These are phyloP conservation scores for Lignosus rhinocerotis DNA, from an alignment of 1,284 basidiomycete species.

Conservation along the genomic window DNA sequence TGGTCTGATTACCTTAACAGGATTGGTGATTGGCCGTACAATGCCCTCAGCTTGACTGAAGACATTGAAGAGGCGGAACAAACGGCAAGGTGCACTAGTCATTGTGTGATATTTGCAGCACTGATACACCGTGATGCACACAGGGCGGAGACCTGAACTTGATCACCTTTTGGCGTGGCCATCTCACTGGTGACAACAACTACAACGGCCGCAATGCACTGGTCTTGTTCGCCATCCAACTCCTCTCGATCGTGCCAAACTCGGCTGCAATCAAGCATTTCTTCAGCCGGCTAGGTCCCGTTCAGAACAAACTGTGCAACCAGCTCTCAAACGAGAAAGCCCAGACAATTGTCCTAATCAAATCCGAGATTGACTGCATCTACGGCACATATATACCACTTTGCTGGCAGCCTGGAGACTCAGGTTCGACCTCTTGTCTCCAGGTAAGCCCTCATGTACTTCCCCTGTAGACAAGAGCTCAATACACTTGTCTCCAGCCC, in stretches of 20 bases:
- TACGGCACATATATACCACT: too few relatives aligned
- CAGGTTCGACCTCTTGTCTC: too few relatives aligned
- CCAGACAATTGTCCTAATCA: constrained; percentile 19
- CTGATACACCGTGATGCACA: not conserved
- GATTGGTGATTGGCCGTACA: too few relatives aligned
- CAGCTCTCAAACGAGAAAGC: constrained; percentile 14
- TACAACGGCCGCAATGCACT: constrained; percentile 17
- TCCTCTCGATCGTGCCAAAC: constrained; percentile 26
- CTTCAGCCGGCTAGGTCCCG: constrained; percentile 25
- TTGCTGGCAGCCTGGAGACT: too few relatives aligned
- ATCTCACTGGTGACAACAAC: not conserved
- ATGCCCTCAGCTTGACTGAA: too few relatives aligned
- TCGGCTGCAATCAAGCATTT: constrained; percentile 25
- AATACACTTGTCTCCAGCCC: too few relatives aligned
- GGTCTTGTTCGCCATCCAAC: constrained; percentile 21
- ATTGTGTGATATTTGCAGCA: not conserved
- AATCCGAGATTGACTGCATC: constrained; percentile 9
- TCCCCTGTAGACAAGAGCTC: too few relatives aligned
- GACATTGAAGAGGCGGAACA: too few relatives aligned
- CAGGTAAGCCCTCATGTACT: too few relatives aligned
- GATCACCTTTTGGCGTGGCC: not conserved
- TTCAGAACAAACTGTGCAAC: constrained; percentile 24
- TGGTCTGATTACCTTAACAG: too few relatives aligned
- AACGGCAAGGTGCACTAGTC: too few relatives aligned
- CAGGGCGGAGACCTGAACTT: constrained; percentile 1